A percentile compares a stretch with the other conserved stretches of the same genome.
Conservation (phyloP, 108 stramenopile species). For the Cyclotella distinguenda region DNA sequence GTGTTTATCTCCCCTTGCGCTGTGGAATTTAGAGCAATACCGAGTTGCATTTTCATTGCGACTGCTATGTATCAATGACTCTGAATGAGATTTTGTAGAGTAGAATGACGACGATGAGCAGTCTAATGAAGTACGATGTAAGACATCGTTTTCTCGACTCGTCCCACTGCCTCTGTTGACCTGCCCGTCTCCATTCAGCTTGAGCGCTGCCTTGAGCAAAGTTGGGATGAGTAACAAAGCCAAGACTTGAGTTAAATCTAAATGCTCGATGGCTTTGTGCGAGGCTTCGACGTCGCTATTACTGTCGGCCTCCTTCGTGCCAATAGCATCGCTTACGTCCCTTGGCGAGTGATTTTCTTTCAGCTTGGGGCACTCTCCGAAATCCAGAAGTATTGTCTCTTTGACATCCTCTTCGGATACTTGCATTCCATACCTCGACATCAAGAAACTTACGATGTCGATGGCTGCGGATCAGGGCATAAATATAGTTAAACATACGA, state of each 20-base stretch:
- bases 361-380: slow-evolving; percentile 37
- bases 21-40: not conserved
- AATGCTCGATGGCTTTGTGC: not conserved
- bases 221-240: slow-evolving; percentile 56
- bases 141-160: too few species aligned
- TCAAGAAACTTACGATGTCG: slow-evolving; percentile 52
- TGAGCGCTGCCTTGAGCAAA: slow-evolving; percentile 42
- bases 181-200: slow-evolving; percentile 7
- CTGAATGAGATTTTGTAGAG: too few species aligned
- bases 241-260: slow-evolving; percentile 57
- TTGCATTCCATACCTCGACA: slow-evolving; percentile 58
- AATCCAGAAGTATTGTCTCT: slow-evolving; percentile 38
- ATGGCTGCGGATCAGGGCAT: slow-evolving; percentile 17
- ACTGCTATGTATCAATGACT: too few species aligned
- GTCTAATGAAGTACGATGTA: too few species aligned
- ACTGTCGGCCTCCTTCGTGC: slow-evolving; percentile 17
- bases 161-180: not conserved
- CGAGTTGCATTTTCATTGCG: not conserved
- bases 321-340: not conserved
- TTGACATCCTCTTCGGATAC: slow-evolving; percentile 48
- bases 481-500: too few species aligned
- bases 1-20: slow-evolving; percentile 22
- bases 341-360: not conserved
- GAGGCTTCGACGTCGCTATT: slow-evolving; percentile 2
- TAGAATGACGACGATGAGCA: too few species aligned